Evolutionary conservation across 371 early-diverging fungal genomes (phyloP).

Genomic region (Mortierella sp.): DNA sequence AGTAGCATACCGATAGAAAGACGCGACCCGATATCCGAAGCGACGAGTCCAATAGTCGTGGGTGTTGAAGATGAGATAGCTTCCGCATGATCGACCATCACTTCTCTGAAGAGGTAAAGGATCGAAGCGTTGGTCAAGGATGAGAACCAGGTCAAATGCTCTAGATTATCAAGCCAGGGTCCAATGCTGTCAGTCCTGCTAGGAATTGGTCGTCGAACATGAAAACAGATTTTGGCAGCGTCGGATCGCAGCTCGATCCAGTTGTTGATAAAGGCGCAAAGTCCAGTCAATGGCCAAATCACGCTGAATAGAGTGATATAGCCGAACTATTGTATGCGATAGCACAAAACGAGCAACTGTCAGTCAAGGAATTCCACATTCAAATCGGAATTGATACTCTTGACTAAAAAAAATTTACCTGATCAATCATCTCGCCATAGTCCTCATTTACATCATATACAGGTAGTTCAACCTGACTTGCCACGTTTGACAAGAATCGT

Average conservation of each 20-base stretch:
- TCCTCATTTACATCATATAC: slow-evolving; percentile 88
- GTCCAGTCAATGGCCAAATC: slow-evolving; percentile 85
- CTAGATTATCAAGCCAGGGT: slow-evolving; percentile 84
- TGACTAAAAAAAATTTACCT: slow-evolving; percentile 59
- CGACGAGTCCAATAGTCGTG: background rate
- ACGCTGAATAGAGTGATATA: slow-evolving; percentile 86
- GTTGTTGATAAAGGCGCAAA: slow-evolving; percentile 86
- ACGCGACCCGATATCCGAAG: slow-evolving; percentile 60
- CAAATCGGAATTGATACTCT: background rate
- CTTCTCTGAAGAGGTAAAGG: slow-evolving; percentile 71
- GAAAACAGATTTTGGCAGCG: slow-evolving; percentile 86
- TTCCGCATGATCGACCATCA: slow-evolving; percentile 5
- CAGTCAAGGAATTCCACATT: background rate
- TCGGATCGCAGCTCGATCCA: slow-evolving; percentile 90
- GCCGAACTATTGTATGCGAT: slow-evolving; percentile 69
- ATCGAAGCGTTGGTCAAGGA: slow-evolving; percentile 82
- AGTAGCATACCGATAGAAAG: slow-evolving; percentile 28
- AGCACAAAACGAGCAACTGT: background rate
- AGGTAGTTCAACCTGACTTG: slow-evolving; percentile 68
- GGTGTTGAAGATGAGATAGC: slow-evolving; percentile 3
- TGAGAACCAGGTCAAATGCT: slow-evolving; percentile 75
- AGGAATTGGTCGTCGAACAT: slow-evolving; percentile 83
- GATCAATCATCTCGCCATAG: slow-evolving; percentile 91
- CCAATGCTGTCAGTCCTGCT: slow-evolving; percentile 83
- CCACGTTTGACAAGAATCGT: slow-evolving; percentile 59